Conservation (phyloP, 2,329 filamentous ascomycete species). For the Salinomyces thailandicus region DNA sequence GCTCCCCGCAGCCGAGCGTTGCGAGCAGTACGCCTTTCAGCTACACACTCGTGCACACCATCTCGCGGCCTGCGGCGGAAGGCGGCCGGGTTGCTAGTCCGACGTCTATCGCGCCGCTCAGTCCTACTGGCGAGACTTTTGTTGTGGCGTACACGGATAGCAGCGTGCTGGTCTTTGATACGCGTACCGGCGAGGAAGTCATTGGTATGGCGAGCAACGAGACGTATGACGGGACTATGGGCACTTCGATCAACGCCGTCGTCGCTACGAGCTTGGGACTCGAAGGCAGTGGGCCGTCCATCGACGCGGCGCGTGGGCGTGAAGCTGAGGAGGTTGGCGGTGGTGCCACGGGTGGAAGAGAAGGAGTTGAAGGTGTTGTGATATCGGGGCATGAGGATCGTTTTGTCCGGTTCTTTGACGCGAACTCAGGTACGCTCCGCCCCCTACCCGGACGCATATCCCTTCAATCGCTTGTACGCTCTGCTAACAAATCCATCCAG, state of each 20-base stretch:
- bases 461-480: too few species aligned
- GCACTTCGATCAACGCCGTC: conserved; percentile 78
- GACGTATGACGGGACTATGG: conserved; percentile 80
- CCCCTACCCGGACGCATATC: too few species aligned
- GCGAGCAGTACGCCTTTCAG: conserved; percentile 80
- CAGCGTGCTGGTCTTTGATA: conserved; percentile 84
- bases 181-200: conserved; percentile 79
- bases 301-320: conserved; percentile 52
- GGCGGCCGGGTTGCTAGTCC: conserved; percentile 34
- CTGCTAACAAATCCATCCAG: conserved; percentile 38
- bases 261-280: conserved; percentile 69
- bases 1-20: conserved; percentile 76
- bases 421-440: conserved; percentile 91
- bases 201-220: conserved; percentile 88
- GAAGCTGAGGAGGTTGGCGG: conserved; percentile 66
- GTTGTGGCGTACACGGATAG: conserved; percentile 90
- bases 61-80: conserved; percentile 52
- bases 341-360: conserved; percentile 72
- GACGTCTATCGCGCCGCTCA: conserved; percentile 87
- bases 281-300: conserved; percentile 48
- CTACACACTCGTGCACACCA: conserved; percentile 79
- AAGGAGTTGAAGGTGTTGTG: conserved; percentile 73
- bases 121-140: conserved; percentile 71
- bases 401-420: conserved; percentile 94
- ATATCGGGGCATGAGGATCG: conserved; percentile 96